Conservation (phyloP, 129 eudicot species). For the Ambrosia artemisiifolia region DNA sequence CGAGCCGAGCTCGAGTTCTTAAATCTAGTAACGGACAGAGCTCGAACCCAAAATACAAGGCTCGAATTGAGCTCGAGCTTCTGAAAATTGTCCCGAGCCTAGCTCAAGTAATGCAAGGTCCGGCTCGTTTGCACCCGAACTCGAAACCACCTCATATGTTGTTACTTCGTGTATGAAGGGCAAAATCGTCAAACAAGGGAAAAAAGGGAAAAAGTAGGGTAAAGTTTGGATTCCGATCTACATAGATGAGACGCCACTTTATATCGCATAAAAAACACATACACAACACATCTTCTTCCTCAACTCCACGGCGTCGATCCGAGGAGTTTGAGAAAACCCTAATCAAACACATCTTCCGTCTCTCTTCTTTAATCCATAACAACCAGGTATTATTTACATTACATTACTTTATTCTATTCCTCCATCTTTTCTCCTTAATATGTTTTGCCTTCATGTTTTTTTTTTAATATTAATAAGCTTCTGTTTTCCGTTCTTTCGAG, state of each 20-base stretch:
- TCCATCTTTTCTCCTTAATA: neutral
- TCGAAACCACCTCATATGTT: no score
- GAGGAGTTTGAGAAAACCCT: slow-evolving; percentile 55
- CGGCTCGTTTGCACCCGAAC: no score
- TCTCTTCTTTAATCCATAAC: slow-evolving; percentile 16
- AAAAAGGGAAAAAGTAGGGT: slow-evolving; percentile 21
- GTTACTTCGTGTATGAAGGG: slow-evolving; percentile 12
- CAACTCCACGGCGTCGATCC: slow-evolving; percentile 65
- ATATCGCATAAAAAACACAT: slow-evolving; percentile 16
- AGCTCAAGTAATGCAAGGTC: no score
- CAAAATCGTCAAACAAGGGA: slow-evolving; percentile 20
- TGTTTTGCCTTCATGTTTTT: neutral
- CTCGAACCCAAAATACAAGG: no score
- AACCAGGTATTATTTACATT: neutral
- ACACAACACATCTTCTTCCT: slow-evolving; percentile 23
- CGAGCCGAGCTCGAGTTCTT: no score
- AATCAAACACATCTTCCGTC: neutral
- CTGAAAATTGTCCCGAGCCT: no score
- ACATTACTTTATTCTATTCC: neutral
- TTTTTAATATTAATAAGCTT: neutral
- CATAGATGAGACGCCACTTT: slow-evolving; percentile 13
- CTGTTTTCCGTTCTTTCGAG: neutral
- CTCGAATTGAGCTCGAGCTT: no score
- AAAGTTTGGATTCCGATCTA: slow-evolving; percentile 15
- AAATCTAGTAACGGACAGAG: no score